Conservation (phyloP, 805 yeast genomes). For the Candida taoyuanica region DNA sequence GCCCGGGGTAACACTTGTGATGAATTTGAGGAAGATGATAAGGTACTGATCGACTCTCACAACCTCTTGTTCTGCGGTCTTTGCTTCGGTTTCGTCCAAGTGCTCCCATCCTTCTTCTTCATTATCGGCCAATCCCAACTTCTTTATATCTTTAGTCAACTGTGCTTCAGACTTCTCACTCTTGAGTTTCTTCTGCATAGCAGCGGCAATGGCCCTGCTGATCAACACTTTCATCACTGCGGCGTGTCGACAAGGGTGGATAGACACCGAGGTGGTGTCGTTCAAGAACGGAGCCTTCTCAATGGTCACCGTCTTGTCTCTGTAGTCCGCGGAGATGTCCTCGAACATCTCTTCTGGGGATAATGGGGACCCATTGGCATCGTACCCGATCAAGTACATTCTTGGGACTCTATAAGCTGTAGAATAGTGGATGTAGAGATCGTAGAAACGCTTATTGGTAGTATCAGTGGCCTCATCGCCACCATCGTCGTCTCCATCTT, state of each 20-base stretch:
- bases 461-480: slow-evolving; percentile 29
- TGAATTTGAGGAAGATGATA: slow-evolving; percentile 85
- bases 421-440: slow-evolving; percentile 85
- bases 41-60: slow-evolving; percentile 89
- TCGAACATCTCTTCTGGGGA: slow-evolving; percentile 90
- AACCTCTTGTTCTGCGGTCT: slow-evolving; percentile 35
- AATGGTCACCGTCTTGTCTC: slow-evolving; percentile 94
- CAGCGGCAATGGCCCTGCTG: slow-evolving; percentile 60
- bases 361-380: slow-evolving; percentile 77
- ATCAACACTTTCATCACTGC: slow-evolving; percentile 88
- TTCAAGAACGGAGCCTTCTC: slow-evolving; percentile 84
- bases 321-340: slow-evolving; percentile 86
- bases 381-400: slow-evolving; percentile 85
- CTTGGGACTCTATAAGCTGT: slow-evolving; percentile 96
- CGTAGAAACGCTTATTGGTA: slow-evolving; percentile 63
- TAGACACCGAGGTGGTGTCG: slow-evolving; percentile 72
- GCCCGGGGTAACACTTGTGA: slow-evolving; percentile 96
- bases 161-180: slow-evolving; percentile 20
- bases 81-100: slow-evolving; percentile 32
- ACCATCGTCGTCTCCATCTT: slow-evolving; percentile 33
- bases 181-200: slow-evolving; percentile 30
- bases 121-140: slow-evolving; percentile 41
- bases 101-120: slow-evolving; percentile 61
- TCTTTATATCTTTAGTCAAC: slow-evolving; percentile 40
- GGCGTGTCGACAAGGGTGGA: slow-evolving; percentile 96